phyloP scores from a whole-genome alignment of 2,329 filamentous ascomycete genomes.

The Torrubiella hemipterigena region DNA sequence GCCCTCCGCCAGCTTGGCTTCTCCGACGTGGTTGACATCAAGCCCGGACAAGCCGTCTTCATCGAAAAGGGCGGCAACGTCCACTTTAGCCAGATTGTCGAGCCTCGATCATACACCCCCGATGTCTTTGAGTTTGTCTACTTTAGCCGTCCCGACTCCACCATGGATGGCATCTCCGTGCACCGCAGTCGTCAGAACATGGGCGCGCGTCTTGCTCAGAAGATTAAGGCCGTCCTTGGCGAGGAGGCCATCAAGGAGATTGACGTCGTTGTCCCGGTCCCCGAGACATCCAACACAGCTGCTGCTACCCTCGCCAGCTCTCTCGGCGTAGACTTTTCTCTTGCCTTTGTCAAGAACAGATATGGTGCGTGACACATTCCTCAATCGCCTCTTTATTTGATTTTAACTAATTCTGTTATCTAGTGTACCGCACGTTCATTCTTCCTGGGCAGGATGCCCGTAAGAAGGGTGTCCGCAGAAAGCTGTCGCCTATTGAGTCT shows the following conservation, averaged over 20 bases:
- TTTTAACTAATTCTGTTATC: conserved; percentile 20
- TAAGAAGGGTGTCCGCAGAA: conserved; percentile 74
- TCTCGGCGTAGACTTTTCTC: conserved; percentile 61
- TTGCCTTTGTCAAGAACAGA: conserved; percentile 76
- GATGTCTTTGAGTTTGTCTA: conserved; percentile 80
- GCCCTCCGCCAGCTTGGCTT: conserved; percentile 76
- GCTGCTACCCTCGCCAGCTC: conserved; percentile 59
- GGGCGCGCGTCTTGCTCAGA: conserved; percentile 69
- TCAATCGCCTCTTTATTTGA: not conserved
- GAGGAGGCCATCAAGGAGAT: conserved; percentile 62
- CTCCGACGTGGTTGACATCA: conserved; percentile 60
- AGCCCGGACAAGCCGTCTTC: conserved; percentile 77
- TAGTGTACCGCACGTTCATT: too few species aligned
- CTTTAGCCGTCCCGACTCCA: conserved; percentile 69
- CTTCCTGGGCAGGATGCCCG: conserved; percentile 59
- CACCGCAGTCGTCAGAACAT: conserved; percentile 76
- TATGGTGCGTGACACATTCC: conserved; percentile 36
- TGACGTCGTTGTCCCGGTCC: conserved; percentile 72
- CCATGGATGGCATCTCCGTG: conserved; percentile 82
- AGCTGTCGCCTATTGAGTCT: conserved; percentile 69
- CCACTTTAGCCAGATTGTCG: conserved; percentile 63
- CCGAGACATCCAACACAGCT: conserved; percentile 64
- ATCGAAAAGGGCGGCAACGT: conserved; percentile 66
- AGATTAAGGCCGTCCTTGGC: conserved; percentile 55
- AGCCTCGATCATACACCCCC: conserved; percentile 59